Base-by-base conservation (phyloP, 768 basidiomycete species). In the Leucocoprinus sp. region DNA sequence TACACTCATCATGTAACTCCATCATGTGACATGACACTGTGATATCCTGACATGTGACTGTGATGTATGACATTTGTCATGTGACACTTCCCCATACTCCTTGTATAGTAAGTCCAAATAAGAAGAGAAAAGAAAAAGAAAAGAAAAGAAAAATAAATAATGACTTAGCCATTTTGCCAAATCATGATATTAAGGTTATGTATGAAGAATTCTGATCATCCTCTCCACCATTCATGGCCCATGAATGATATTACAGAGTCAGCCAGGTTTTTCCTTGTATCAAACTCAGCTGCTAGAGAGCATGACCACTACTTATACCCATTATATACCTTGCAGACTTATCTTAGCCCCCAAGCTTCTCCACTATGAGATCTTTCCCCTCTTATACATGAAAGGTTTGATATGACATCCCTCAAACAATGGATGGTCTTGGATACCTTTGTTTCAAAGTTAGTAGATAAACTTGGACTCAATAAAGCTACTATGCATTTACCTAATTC, bases 191-290 rank as follows among this genome's bases (percentile, higher is more conserved):
- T n/a, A n/a, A n/a, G n/a, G n/a, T 17, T 40, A 3, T 12, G 23
- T 28, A 23, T 40, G 9, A 34, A 50, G 38, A 35, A 49, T 21
- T 53, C 45, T 0, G 27, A 39, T 3, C 51, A 54, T 21, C 48
- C 52, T 18, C 26, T 40, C 1, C 50, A 53, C 17, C 52, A 51
- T 19, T 45, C 50, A 22, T 53, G 24, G 33, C n/a, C 2, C 2
- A 9, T 54, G 0, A 17, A 43, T 5, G 24, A 52, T 4, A 47
- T 56, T 22, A 24, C n/a, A 4, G 15, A 39, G 9, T 52, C 52
- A 0, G 46, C 50, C 2, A 23, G 18, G 23, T 50, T 40, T 43
- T 22, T 29, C 41, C 2, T 42, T 28, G 19, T 19, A 22, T 23
- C 42, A 8, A 21, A 18, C 1, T 18, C 42, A 8, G 29, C 29